Evolutionary conservation across 352 stramenopile genomes (phyloP).

Genomic region (Thalassiosira mediterranea): DNA sequence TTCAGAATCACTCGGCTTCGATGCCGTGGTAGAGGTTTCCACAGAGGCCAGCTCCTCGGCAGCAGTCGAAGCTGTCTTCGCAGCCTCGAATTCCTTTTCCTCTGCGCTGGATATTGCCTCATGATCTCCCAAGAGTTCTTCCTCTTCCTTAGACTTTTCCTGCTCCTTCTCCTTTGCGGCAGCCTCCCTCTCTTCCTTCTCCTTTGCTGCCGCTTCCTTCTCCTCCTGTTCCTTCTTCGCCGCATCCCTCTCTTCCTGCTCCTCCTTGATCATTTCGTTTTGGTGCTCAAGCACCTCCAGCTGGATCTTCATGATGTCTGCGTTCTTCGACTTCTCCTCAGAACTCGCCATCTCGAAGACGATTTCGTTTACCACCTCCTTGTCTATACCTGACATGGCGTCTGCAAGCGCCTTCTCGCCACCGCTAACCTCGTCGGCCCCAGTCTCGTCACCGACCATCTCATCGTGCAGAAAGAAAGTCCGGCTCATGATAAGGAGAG

Average conservation of each 20-base stretch:
- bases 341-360: constrained; percentile 82
- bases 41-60: no score
- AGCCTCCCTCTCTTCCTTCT: constrained; percentile 3
- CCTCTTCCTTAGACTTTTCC: not conserved
- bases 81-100: not conserved
- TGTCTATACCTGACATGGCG: constrained; percentile 85
- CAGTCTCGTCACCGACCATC: constrained; percentile 40
- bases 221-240: constrained; percentile 79
- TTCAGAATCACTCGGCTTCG: not conserved
- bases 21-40: not conserved
- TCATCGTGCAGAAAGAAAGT: constrained; percentile 93
- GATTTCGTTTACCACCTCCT: constrained; percentile 88
- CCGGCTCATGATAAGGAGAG: constrained; percentile 97
- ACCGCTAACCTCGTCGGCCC: constrained; percentile 30
- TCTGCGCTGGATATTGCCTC: not conserved
- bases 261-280: constrained; percentile 89
- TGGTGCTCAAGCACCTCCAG: constrained; percentile 93
- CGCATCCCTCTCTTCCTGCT: constrained; percentile 83
- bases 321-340: constrained; percentile 75
- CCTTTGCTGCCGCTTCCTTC: constrained; percentile 73
- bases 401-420: constrained; percentile 67
- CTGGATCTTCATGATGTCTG: constrained; percentile 82
- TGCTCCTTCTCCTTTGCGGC: not conserved
- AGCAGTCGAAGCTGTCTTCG: not conserved
- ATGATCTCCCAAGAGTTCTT: not conserved